A percentile compares a stretch with the other conserved stretches of the same genome.
phyloP scores from a whole-genome alignment of 2,329 filamentous ascomycete species.

The Microcera coccophila region DNA sequence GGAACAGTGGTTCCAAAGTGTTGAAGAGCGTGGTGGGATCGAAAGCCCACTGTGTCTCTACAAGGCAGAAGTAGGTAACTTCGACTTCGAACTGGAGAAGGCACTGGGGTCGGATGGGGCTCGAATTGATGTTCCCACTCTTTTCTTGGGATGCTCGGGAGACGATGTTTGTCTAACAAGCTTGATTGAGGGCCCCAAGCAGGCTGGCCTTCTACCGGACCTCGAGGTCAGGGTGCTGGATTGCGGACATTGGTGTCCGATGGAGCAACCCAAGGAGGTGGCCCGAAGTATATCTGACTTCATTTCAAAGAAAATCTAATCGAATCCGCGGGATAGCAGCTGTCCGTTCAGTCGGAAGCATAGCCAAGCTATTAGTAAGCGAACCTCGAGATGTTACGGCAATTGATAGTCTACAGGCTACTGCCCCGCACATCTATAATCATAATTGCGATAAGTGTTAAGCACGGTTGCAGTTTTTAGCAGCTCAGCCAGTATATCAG shows the following conservation, averaged over 20 bases:
- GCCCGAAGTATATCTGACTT: constrained; percentile 6
- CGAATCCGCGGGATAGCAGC: too few species aligned
- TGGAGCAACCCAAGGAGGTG: constrained; percentile 12
- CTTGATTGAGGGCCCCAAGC: constrained; percentile 9
- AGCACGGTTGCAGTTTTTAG: too few species aligned
- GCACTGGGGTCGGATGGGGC: constrained; percentile 1
- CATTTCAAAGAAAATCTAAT: too few species aligned
- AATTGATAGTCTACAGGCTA: too few species aligned
- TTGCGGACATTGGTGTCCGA: constrained; percentile 10
- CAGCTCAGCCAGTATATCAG: too few species aligned
- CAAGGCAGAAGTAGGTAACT: constrained; percentile 10
- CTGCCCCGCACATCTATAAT: too few species aligned
- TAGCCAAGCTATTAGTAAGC: too few species aligned
- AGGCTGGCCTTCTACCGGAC: constrained; percentile 9
- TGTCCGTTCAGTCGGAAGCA: too few species aligned
- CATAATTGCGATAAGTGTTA: too few species aligned
- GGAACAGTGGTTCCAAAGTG: constrained; percentile 2
- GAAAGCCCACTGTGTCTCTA: constrained; percentile 7
- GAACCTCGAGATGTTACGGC: too few species aligned
- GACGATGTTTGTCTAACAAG: constrained; percentile 8
- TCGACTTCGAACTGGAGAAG: constrained; percentile 7
- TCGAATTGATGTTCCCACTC: constrained; percentile 5
- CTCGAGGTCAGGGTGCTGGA: constrained; percentile 8
- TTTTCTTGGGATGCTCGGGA: constrained; percentile 3
- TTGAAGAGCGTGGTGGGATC: too few species aligned